Evolutionary conservation across 129 eudicot genomes (phyloP), one percentile per base, ranked within the genome.

Genomic region (Mikania micrantha): DNA sequence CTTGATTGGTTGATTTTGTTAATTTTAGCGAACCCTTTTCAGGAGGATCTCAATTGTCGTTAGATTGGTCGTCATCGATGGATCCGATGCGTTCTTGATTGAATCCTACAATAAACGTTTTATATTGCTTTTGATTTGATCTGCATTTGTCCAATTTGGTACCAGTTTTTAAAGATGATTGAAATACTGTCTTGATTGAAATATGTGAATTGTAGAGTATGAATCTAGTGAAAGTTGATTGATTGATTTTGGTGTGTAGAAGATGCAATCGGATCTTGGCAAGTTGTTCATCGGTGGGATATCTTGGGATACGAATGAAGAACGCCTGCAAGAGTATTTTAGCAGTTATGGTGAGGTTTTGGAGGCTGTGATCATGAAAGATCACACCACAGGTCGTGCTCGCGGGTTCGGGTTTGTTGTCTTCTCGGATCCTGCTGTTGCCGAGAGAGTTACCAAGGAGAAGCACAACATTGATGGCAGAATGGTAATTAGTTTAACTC

Each of bases 401-500:
- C 85, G 95, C 16, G 95, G 95, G 38, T 87, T 87, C 21, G 95
- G 95, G 12, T 87, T 87, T 65, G 76, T 87, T 34, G 87, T 87
- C 7, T 87, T 87, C 66, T 67, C 90, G 2, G 95, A 87, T 47
- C 90, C 95, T 41, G 75, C 60, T 38, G 83, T 79, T 71, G 87
- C 87, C 0, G 87, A 85, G 13, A 73, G 80, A 39, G 95, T 87
- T 28, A 82, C 80, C 29, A 78, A 79, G 59, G 87, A 87, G 79
- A 84, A 79, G 45, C 95, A 87, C 73, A 70, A 74, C 27, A 84
- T 87, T 21, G 95, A 87, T 84, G 95, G 95, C 73, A 77, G 87
- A 67, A 73, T 82, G 85, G 95, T 87, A 74, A 27, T 17, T 29
- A n/a, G n/a, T n/a, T n/a, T n/a, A n/a, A n/a, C n/a, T n/a, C n/a